Conservation (phyloP, 257 asterid species). For the Lantana camara region DNA sequence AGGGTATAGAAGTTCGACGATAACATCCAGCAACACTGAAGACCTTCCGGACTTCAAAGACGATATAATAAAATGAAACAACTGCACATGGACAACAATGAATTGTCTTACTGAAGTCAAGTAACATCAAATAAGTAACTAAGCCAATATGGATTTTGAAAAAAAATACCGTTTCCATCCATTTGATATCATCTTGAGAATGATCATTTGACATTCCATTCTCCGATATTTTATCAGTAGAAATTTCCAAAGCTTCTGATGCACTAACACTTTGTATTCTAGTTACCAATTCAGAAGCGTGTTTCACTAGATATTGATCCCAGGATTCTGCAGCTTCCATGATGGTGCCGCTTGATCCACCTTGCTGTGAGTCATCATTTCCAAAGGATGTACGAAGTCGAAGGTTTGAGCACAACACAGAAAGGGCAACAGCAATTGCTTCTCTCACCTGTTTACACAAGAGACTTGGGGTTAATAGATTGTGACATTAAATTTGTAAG, state of each 20-base stretch:
- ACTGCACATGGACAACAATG: conserved; percentile 50
- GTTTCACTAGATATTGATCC: conserved; percentile 65
- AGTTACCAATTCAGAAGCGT: conserved; percentile 70
- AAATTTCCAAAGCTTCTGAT: conserved; percentile 54
- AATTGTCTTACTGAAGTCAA: conserved; percentile 24
- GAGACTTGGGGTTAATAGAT: conserved; percentile 23
- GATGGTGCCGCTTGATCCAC: conserved; percentile 33
- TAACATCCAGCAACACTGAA: conserved; percentile 81
- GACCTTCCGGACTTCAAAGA: conserved; percentile 98
- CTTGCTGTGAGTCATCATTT: conserved; percentile 42
- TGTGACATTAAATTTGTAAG: conserved; percentile 12
- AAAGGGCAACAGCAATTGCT: conserved; percentile 88
- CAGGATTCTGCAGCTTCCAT: conserved; percentile 48
- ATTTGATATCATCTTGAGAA: conserved; percentile 80
- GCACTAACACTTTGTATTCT: conserved; percentile 67
- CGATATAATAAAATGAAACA: conserved; percentile 89
- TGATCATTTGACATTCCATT: conserved; percentile 56
- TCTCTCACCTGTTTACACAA: conserved; percentile 82
- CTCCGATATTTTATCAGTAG: conserved; percentile 43
- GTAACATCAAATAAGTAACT: conserved; percentile 16
- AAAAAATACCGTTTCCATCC: conserved; percentile 98
- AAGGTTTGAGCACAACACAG: conserved; percentile 90
- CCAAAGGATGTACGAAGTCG: conserved; percentile 61
- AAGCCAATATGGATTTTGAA: conserved; percentile 18
- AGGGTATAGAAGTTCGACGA: conserved; percentile 87